Evolutionary conservation across 768 basidiomycete genomes (phyloP).

Genomic region (Lactarius tabidus): DNA sequence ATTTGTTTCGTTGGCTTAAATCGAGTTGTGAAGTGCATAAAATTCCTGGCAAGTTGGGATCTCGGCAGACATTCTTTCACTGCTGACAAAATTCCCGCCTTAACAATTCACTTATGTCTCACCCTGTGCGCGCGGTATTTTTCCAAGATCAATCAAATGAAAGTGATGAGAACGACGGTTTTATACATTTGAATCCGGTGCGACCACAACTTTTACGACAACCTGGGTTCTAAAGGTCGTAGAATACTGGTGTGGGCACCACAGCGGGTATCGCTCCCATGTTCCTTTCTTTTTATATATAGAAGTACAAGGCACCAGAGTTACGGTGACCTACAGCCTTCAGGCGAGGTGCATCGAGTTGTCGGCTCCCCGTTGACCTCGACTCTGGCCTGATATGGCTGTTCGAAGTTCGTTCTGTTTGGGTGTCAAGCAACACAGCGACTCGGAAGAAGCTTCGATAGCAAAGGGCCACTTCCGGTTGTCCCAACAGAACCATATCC

Average conservation of each 20-base stretch:
- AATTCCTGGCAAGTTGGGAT: not conserved
- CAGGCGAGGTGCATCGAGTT: not conserved
- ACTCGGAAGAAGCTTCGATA: no score
- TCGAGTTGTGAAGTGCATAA: not conserved
- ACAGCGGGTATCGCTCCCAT: no score
- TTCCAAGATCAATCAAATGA: slow-evolving; percentile 98
- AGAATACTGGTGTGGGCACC: slow-evolving; percentile 18
- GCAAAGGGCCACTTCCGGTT: no score
- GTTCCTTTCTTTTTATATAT: not conserved
- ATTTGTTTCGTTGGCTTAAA: not conserved
- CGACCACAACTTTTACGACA: slow-evolving; percentile 68
- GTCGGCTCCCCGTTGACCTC: not conserved
- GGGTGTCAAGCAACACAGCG: no score
- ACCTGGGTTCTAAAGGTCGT: slow-evolving; percentile 44
- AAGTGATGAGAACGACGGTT: slow-evolving; percentile 90
- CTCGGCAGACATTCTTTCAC: no score
- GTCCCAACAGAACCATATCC: no score
- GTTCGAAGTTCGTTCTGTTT: not conserved
- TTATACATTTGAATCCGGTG: slow-evolving; percentile 89
- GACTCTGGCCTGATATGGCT: slow-evolving; percentile 10
- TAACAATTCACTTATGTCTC: slow-evolving; percentile 5
- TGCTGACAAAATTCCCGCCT: no score
- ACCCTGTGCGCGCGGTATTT: slow-evolving; percentile 61
- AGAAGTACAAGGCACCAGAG: no score
- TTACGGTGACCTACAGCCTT: no score